Base-by-base conservation (phyloP, 202 grass and related monocot species). In the Schoenoplectus triqueter region DNA sequence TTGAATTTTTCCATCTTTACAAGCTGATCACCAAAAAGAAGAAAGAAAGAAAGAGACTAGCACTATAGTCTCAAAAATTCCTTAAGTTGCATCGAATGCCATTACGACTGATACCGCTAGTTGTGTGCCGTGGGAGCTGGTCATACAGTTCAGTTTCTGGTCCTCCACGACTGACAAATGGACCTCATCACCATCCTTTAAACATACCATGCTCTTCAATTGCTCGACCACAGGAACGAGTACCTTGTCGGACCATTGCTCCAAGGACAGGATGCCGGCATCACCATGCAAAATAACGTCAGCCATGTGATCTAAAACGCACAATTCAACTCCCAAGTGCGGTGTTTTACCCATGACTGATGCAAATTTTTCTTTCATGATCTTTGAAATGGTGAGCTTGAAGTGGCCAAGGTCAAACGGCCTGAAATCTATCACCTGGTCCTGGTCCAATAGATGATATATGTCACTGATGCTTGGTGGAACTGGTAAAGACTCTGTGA, bases 171-270 rank as follows among this genome's bases (percentile, higher is more conserved):
- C 78, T 10, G 91, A 88, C 56, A 92, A 64, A 68, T 85, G 70
- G 15, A 87, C 80, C 42, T 19, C 80, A 82, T 65, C 68, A 3
- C 57, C 88, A 7, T 89, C 89, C 61, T 91, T 85, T 21, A 80
- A 47, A 41, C 87, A 87, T 15, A 77, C 60, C 47, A 61, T 84
- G 21, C 64, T 86, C 44, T 87, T 97, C 68, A 97, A 51, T 13
- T 92, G 74, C 74, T 87, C 80, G 13, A 93, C n/a, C 73, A 80
- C 87, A 67, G 91, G 91, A 78, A 87, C 87, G 13, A 92, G 55
- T 31, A 88, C 79, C 70, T 88, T 86, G 45, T 89, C 85, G 1
- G 84, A 66, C 91, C 93, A 96, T 71, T 77, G 84, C 21, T 88
- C 87, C 56, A 89, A 78, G 42, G 84, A 67, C 22, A 20, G 46